Base-by-base conservation (phyloP, 179 eudicot genomes). In the Heliamphora ciliata region DNA sequence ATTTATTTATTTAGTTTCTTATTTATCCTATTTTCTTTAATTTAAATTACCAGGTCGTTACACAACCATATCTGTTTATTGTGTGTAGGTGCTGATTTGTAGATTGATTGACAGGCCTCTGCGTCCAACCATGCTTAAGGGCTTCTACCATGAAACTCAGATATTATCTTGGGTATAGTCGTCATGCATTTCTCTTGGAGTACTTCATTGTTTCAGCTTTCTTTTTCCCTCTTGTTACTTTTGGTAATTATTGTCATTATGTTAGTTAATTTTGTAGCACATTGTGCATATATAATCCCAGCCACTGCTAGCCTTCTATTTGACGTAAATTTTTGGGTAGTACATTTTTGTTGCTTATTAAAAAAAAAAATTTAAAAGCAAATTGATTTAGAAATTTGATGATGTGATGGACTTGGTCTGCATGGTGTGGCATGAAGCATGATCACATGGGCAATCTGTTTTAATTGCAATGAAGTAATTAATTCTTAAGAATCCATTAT, bases 71-170 rank as follows among this genome's bases (percentile, higher is more conserved):
- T 63, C 14, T 83, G 48, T 54, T 79, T 74, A 9, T 71, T 74
- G 79, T 66, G 72, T 86, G 86, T 91, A 96, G 99, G 99, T 97
- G 89, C 97, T 94, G 77, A 89, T 93, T 82, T 97, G 99, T 87
- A 91, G 99, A 87, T 84, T 97, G 89, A 97, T 97, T 81, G 99
- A 97, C 86, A 95, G 99, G 89, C 99, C 99, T 78, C 82, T 97
- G 85, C 97, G 99, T 21, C 93, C 99, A 40, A 97, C 99, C 78
- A 95, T 97, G 98, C 92, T 78, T 5, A 95, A 91, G 86, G 99
- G 99, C 78, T 97, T 97, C 87, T 93, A 97, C 88, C 97, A 95
- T 83, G 99, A 97, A 84, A 97, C 97, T 78, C 99, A 97, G 82
- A 86, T 97, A 85, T 83, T 97, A 84, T 97, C 99, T 84, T 97